These are phyloP conservation scores for Aspergillus baeticus DNA, from an alignment of 495 filamentous ascomycete species.

Conservation along the genomic window DNA sequence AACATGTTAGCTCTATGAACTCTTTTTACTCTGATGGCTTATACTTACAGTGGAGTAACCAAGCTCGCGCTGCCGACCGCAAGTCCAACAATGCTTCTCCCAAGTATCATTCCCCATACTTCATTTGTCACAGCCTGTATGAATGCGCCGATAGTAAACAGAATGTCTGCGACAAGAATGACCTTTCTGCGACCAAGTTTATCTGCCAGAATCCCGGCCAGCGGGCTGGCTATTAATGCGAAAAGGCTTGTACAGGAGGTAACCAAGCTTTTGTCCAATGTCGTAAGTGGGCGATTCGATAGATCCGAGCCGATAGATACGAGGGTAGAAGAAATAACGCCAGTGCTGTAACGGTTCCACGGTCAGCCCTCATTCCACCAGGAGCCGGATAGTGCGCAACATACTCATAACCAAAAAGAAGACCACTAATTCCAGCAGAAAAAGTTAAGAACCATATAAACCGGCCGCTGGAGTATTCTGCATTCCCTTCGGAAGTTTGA, in stretches of 20 bases:
- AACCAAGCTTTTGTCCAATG: constrained; percentile 79
- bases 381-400: constrained; percentile 1
- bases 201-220: constrained; percentile 76
- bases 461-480: constrained; percentile 28
- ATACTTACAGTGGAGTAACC: constrained; percentile 68
- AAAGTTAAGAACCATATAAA: constrained; percentile 77
- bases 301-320: constrained; percentile 76
- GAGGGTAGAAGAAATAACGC: constrained; percentile 85
- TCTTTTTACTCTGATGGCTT: not conserved
- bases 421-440: constrained; percentile 78
- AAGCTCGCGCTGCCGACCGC: constrained; percentile 83
- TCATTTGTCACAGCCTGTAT: constrained; percentile 63
- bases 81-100: constrained; percentile 74
- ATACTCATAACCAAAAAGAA: constrained; percentile 84
- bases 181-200: constrained; percentile 69
- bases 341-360: constrained; percentile 58
- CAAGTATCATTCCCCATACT: constrained; percentile 73
- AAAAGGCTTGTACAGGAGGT: constrained; percentile 80
- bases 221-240: constrained; percentile 73
- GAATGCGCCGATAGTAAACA: constrained; percentile 75
- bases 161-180: constrained; percentile 72
- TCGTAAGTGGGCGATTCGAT: constrained; percentile 63
- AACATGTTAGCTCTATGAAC: constrained; percentile 10
- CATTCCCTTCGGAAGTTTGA: constrained; percentile 5
- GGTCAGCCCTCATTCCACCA: constrained; percentile 19